Evolutionary conservation across 495 filamentous ascomycete genomes (phyloP).

Genomic region (Penicillium ochrochloron): DNA sequence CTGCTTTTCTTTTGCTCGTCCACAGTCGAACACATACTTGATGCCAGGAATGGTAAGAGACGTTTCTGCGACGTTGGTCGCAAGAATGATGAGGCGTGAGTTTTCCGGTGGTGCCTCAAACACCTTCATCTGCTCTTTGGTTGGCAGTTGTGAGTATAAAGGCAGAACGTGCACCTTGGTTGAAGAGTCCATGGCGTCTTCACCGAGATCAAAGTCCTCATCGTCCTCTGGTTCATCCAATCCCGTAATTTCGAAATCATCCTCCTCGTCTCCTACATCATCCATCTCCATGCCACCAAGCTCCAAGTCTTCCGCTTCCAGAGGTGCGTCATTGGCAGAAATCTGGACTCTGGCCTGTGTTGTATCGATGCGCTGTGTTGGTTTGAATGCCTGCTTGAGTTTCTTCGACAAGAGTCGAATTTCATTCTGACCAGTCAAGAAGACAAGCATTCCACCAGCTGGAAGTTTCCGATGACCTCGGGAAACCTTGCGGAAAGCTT

Average conservation of each 20-base stretch:
- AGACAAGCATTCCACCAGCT: slow-evolving; percentile 90
- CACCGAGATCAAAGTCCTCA: slow-evolving; percentile 63
- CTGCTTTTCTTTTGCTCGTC: slow-evolving; percentile 86
- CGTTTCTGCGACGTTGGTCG: slow-evolving; percentile 97
- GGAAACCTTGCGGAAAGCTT: slow-evolving; percentile 84
- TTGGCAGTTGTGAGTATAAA: slow-evolving; percentile 92
- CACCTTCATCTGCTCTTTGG: slow-evolving; percentile 89
- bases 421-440: slow-evolving; percentile 92
- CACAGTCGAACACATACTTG: slow-evolving; percentile 94
- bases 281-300: slow-evolving; percentile 64
- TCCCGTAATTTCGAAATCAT: slow-evolving; percentile 53
- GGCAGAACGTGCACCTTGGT: slow-evolving; percentile 83
- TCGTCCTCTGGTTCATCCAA: slow-evolving; percentile 57
- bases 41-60: slow-evolving; percentile 96
- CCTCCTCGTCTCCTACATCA: slow-evolving; percentile 46
- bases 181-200: slow-evolving; percentile 66
- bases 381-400: slow-evolving; percentile 72
- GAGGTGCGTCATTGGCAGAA: slow-evolving; percentile 74
- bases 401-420: slow-evolving; percentile 78
- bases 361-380: slow-evolving; percentile 55
- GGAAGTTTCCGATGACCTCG: slow-evolving; percentile 90
- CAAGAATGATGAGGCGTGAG: slow-evolving; percentile 85
- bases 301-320: slow-evolving; percentile 88
- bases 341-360: slow-evolving; percentile 70
- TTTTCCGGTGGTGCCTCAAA: slow-evolving; percentile 87